A percentile compares a stretch with the other conserved stretches of the same genome.
Evolutionary conservation across 352 stramenopile species (phyloP).

Genomic region (Globisporangium heterothallicum): DNA sequence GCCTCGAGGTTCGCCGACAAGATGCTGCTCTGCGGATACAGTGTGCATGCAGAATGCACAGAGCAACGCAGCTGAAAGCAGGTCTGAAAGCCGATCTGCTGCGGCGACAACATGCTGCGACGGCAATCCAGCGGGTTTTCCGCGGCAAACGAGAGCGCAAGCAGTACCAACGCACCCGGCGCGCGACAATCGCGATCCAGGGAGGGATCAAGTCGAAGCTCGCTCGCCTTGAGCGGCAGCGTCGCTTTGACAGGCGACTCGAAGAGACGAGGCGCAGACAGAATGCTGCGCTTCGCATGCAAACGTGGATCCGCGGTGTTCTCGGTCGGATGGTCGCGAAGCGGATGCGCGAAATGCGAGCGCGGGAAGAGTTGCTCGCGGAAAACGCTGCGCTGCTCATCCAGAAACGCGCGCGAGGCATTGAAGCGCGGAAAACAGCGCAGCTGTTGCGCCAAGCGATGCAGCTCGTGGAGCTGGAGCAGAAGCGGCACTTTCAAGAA

Average conservation of each 20-base stretch:
- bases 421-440: conserved; percentile 33
- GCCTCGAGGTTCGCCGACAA: conserved; percentile 22
- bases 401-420: conserved; percentile 44
- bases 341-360: conserved; percentile 21
- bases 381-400: conserved; percentile 44
- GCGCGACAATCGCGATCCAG: conserved; percentile 39
- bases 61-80: conserved; percentile 10
- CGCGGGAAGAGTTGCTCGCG: conserved; percentile 21
- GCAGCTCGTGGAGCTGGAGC: conserved; percentile 36
- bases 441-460: conserved; percentile 36
- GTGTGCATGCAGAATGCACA: conserved; percentile 25
- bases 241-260: conserved; percentile 5
- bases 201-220: conserved; percentile 30
- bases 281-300: conserved; percentile 24
- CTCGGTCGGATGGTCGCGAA: conserved; percentile 17
- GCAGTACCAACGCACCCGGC: conserved; percentile 12
- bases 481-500: conserved; percentile 31
- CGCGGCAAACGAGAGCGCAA: conserved; percentile 19
- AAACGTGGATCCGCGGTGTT: conserved; percentile 28
- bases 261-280: conserved; percentile 8
- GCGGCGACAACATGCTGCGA: conserved; percentile 13
- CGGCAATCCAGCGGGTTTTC: conserved; percentile 33
- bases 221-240: conserved; percentile 21
- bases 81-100: background rate
- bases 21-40: conserved; percentile 34